These are phyloP conservation scores for Colletotrichum sp. DNA, from an alignment of 2,329 filamentous ascomycete genomes.

Conservation along the genomic window DNA sequence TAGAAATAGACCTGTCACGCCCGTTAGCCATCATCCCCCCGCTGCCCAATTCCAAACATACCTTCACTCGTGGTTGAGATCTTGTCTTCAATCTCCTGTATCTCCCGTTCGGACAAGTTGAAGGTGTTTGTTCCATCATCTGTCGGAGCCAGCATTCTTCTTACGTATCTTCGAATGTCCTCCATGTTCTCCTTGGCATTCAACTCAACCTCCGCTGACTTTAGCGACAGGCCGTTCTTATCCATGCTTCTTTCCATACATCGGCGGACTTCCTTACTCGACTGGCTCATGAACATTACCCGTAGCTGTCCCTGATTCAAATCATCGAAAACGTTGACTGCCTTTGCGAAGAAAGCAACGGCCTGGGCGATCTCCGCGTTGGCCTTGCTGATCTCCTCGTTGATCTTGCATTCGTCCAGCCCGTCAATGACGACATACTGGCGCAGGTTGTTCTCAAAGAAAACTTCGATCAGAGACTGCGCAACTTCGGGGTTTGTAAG, in stretches of 20 bases:
- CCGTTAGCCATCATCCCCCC: too few relatives aligned
- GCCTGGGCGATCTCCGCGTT: conserved; percentile 30
- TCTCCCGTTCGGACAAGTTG: too few relatives aligned
- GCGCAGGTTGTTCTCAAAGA: conserved; percentile 28
- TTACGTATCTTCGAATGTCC: conserved; percentile 16
- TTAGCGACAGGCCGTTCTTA: conserved; percentile 22
- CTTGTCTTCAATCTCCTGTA: not conserved
- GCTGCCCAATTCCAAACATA: too few relatives aligned
- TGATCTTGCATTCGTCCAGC: conserved; percentile 41
- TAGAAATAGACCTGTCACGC: too few relatives aligned
- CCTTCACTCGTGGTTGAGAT: conserved; percentile 12
- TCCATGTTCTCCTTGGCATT: conserved; percentile 22
- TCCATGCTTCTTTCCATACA: too few relatives aligned
- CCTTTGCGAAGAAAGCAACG: conserved; percentile 26
- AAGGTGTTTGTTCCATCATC: too few relatives aligned
- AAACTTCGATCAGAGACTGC: conserved; percentile 33
- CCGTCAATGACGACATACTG: conserved; percentile 49
- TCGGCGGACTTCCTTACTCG: too few relatives aligned
- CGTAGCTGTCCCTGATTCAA: conserved; percentile 27
- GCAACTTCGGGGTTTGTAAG: conserved; percentile 28
- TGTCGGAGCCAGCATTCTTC: too few relatives aligned
- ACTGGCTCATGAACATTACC: conserved; percentile 39
- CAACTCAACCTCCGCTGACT: conserved; percentile 30
- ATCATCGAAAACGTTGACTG: conserved; percentile 27
- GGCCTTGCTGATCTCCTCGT: conserved; percentile 29